Evolutionary conservation across 768 basidiomycete genomes (phyloP), one percentile per base, ranked within the genome.

Genomic region (Auriscalpium microsporum): DNA sequence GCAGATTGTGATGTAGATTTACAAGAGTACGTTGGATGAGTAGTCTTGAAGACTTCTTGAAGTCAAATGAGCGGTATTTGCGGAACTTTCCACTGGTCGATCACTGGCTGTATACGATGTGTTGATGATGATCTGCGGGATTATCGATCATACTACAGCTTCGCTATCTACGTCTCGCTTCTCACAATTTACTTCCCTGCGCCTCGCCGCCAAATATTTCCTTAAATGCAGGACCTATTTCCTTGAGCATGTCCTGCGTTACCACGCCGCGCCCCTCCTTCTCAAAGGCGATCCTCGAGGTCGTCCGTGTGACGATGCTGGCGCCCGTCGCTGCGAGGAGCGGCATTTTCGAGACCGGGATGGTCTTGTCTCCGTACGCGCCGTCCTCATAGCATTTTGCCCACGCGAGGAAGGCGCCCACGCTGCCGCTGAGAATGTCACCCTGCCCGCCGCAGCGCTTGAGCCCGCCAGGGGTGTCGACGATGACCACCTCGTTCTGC

Each of bases 381-480:
- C 93, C 89, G 45, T 82, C 82, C 64, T 94, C 92, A 67, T 90
- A 98, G 63, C 90, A 92, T 67, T 87, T 89, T 5, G 89, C 92
- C 95, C 96, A 99, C 4, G 94, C 94, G 62, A 98, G 74, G 67
- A 96, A 82, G 2, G 92, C 82, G 0, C 94, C 96, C 10, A 93
- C 86, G 45, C 79, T 76, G 11, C 96, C 96, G 63, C 86, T 88
- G 54, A 98, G 68, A 38, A 99, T 83, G 70, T 99, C 96, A 0
- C 96, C 96, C 68, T 98, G 96, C 1, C 96, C 96, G 11, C 96
- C 95, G 63, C 92, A 94, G 54, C 96, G 75, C 72, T 95, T 95
- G 63, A 90, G 62, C 1, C 95, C 94, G 1, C 96, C 96, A 53
- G 80, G 72, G 0, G 77, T 71, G 59, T 87, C 83, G 33, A 88